Evolutionary conservation across 352 stramenopile genomes (phyloP).

Genomic region (Pythium dissimile): DNA sequence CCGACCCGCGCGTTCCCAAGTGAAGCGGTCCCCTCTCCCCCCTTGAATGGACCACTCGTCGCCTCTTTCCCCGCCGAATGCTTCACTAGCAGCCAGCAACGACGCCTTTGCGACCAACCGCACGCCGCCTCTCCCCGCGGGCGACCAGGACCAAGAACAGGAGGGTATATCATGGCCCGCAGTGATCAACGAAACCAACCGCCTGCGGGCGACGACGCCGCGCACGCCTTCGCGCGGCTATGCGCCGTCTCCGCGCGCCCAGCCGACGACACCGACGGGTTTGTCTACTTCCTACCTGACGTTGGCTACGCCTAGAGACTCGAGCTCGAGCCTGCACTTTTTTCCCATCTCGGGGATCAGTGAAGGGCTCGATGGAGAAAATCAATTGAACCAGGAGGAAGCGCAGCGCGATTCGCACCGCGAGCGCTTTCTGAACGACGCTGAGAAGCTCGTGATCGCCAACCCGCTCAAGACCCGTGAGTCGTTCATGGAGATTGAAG

Average conservation of each 20-base stretch:
- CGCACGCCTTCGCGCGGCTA: conserved; percentile 4
- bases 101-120: conserved; percentile 26
- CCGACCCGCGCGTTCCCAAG: background rate
- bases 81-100: conserved; percentile 17
- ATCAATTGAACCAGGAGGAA: conserved; percentile 11
- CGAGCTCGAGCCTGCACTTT: conserved; percentile 25
- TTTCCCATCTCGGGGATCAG: conserved; percentile 22
- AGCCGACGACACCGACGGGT: conserved; percentile 26
- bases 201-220: conserved; percentile 13
- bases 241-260: conserved; percentile 17
- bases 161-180: conserved; percentile 26
- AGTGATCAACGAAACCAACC: conserved; percentile 14
- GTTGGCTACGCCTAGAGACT: conserved; percentile 62
- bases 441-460: conserved; percentile 42
- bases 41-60: conserved; percentile 30
- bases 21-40: conserved; percentile 1
- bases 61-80: conserved; percentile 19
- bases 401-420: conserved; percentile 32
- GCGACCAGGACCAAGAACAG: conserved; percentile 23
- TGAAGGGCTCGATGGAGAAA: conserved; percentile 16
- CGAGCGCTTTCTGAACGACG: conserved; percentile 56
- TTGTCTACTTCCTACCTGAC: conserved; percentile 63
- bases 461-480: conserved; percentile 49
- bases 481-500: conserved; percentile 53
- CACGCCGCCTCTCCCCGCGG: background rate